Conservation (phyloP, 768 basidiomycete species). For the Gautieria morchelliformis region DNA sequence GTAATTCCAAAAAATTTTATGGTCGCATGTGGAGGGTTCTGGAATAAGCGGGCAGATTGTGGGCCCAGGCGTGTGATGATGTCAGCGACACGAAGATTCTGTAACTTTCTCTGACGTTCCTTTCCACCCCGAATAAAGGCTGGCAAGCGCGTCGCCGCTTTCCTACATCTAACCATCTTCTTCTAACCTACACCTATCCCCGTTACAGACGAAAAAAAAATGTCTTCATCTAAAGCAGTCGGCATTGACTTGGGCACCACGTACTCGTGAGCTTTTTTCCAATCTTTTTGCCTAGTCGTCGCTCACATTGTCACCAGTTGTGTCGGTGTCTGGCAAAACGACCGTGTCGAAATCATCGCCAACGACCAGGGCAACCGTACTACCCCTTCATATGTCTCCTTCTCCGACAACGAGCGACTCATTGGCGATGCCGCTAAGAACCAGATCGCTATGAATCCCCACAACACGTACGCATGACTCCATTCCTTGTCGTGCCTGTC, state of each 20-base stretch:
- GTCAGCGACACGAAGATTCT: slow-evolving; percentile 9
- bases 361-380: slow-evolving; percentile 94
- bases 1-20: neutral
- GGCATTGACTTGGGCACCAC: slow-evolving; percentile 91
- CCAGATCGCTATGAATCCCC: slow-evolving; percentile 97
- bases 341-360: slow-evolving; percentile 97
- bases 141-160: slow-evolving; percentile 1
- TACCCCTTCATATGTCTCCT: slow-evolving; percentile 92
- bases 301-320: slow-evolving; percentile 47
- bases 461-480: slow-evolving; percentile 55
- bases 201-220: slow-evolving; percentile 15
- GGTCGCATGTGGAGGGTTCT: neutral
- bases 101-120: slow-evolving; percentile 5
- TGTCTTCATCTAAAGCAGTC: slow-evolving; percentile 70
- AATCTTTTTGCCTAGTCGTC: slow-evolving; percentile 8
- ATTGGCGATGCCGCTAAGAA: slow-evolving; percentile 99
- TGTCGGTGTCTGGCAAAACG: slow-evolving; percentile 99
- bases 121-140: slow-evolving; percentile 2
- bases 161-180: neutral
- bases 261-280: slow-evolving; percentile 57
- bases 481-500: neutral
- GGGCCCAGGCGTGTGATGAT: neutral
- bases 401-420: slow-evolving; percentile 90
- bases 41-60: neutral
- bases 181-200: neutral